Conservation (phyloP, 805 yeast species). For the Hanseniaspora vineae region DNA sequence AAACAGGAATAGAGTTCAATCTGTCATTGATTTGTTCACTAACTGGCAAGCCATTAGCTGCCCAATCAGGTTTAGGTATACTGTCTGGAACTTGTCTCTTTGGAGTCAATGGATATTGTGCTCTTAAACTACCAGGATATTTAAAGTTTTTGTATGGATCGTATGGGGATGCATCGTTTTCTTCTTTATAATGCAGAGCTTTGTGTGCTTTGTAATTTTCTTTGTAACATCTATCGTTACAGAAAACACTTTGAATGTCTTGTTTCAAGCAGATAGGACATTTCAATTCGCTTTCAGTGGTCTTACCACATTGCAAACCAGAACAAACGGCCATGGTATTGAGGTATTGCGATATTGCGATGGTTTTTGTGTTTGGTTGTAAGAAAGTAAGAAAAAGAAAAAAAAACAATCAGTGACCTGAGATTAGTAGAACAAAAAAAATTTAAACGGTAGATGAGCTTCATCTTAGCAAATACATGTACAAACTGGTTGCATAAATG, state of each 20-base stretch:
- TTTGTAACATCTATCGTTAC: slow-evolving; percentile 76
- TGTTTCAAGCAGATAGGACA: slow-evolving; percentile 87
- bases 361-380: background rate
- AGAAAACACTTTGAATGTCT: slow-evolving; percentile 51
- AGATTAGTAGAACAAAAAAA: too few species aligned
- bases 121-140: slow-evolving; percentile 64
- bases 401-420: too few species aligned
- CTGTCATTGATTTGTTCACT: slow-evolving; percentile 66
- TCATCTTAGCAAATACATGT: too few species aligned
- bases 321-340: slow-evolving; percentile 34
- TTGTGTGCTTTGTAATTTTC: slow-evolving; percentile 63
- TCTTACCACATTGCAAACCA: slow-evolving; percentile 77
- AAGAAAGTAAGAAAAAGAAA: too few species aligned
- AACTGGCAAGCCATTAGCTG: slow-evolving; percentile 63
- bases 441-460: too few species aligned
- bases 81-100: slow-evolving; percentile 58
- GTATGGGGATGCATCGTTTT: slow-evolving; percentile 40
- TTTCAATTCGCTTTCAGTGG: slow-evolving; percentile 59
- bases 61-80: slow-evolving; percentile 74
- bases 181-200: slow-evolving; percentile 52
- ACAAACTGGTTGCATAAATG: too few species aligned
- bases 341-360: background rate
- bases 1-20: slow-evolving; percentile 48
- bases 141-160: slow-evolving; percentile 78
- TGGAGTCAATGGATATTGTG: slow-evolving; percentile 71